Evolutionary conservation across 2,329 filamentous ascomycete species (phyloP), one percentile per base, ranked within the genome.

Genomic region (Penicillium polonicum): DNA sequence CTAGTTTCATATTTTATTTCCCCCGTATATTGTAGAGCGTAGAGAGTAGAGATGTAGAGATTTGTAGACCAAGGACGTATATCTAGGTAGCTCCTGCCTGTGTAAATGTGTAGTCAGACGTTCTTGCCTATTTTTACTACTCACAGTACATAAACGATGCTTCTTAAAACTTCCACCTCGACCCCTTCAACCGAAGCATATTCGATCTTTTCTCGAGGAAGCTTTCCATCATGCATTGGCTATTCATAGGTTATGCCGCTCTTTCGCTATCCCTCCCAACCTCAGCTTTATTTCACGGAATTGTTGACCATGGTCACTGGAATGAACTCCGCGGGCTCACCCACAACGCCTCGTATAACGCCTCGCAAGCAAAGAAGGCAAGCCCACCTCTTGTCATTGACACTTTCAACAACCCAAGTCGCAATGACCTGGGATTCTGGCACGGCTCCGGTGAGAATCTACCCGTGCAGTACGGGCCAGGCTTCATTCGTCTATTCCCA

Each of bases 401-500:
- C 72, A 80, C 79, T 4, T 90, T 90, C 62, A 73, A 73, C 36
- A 79, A 78, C 62, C 56, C 72, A 3, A 73, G 79, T 59, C 78
- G 73, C 27, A 89, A 90, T 66, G 80, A 83, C 19, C 78, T 89
- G 2, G 83, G 82, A 3, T 81, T 84, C 71, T 89, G 85, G 82
- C 86, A 89, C 69, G 87, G 87, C 10, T 78, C 78, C n/a, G 85
- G 86, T 46, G 85, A 88, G 58, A 79, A 80, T 17, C 80, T 87
- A 67, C 76, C 73, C 5, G 71, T 83, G 25, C 80, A 79, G 13
- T 83, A 83, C 64, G 76, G 77, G n/a, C 71, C 72, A 51, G 80
- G 79, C 59, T 79, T 77, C 59, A 74, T 88, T 60, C 82, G 79
- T 8, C 79, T 88, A 60, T 79, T 78, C 60, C 85, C 84, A 12